A percentile compares a stretch with the other conserved stretches of the same genome.
Conservation (phyloP, 441 rosid species). For the Cnidoscolus chayamansa region DNA sequence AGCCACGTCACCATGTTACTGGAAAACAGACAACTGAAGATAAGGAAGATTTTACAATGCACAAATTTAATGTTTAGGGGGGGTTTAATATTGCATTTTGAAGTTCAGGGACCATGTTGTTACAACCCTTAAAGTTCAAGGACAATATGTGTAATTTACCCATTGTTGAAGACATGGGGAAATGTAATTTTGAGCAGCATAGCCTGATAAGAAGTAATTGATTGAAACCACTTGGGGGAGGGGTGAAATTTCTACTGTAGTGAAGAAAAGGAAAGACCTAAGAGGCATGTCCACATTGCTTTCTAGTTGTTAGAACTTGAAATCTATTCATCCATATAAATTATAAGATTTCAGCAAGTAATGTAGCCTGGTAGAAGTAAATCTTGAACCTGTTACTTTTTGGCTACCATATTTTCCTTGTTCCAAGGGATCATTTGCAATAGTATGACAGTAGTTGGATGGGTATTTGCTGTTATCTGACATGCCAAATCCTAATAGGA, state of each 20-base stretch:
- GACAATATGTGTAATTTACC: too few species aligned
- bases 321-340: neutral
- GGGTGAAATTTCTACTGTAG: neutral
- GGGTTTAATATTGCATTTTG: too few species aligned
- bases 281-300: neutral
- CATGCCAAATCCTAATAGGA: too few species aligned
- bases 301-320: neutral
- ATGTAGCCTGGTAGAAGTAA: neutral
- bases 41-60: too few species aligned
- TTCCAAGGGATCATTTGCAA: too few species aligned
- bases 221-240: neutral
- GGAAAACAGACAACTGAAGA: too few species aligned
- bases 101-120: too few species aligned
- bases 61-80: too few species aligned
- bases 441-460: too few species aligned
- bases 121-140: too few species aligned
- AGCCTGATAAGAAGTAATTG: neutral
- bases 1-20: too few species aligned
- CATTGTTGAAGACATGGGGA: neutral
- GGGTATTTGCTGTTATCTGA: too few species aligned
- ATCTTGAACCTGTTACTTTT: neutral
- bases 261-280: neutral
- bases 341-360: neutral
- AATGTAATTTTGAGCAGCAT: neutral
- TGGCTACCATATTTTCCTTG: neutral